A percentile compares a stretch with the other conserved stretches of the same genome.
Evolutionary conservation across 2,329 filamentous ascomycete genomes (phyloP).

Genomic region (Lachnellula subtilissima): DNA sequence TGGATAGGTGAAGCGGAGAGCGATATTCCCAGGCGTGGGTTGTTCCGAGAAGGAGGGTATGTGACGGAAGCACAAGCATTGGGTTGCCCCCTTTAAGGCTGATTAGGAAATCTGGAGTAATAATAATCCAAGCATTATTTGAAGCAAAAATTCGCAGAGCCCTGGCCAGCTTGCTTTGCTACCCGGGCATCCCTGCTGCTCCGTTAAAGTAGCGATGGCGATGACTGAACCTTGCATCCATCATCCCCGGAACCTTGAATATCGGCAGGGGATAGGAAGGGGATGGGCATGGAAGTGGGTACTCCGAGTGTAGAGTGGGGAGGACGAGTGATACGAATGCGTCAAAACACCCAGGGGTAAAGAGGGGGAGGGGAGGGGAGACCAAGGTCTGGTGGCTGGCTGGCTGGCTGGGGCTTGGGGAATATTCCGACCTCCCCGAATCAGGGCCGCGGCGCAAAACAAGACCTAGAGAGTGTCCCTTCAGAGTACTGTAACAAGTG

Average conservation of each 20-base stretch:
- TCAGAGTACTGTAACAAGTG: not conserved
- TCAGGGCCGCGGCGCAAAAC: not conserved
- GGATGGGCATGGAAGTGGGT: not conserved
- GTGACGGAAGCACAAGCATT: slow-evolving; percentile 28
- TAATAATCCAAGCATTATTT: slow-evolving; percentile 24
- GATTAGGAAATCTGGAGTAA: slow-evolving; percentile 32
- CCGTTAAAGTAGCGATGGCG: slow-evolving; percentile 18
- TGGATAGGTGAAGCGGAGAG: slow-evolving; percentile 16
- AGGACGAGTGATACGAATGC: too few relatives aligned
- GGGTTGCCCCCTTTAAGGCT: slow-evolving; percentile 31
- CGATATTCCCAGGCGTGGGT: slow-evolving; percentile 18
- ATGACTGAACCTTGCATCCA: slow-evolving; percentile 16
- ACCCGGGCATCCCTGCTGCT: slow-evolving; percentile 22
- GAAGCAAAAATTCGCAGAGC: slow-evolving; percentile 22
- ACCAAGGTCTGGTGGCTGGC: not conserved
- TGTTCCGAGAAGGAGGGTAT: slow-evolving; percentile 25
- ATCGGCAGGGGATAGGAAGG: slow-evolving; percentile 9
- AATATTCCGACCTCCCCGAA: slow-evolving; percentile 10
- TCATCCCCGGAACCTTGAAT: slow-evolving; percentile 9
- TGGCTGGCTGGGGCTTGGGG: slow-evolving; percentile 2
- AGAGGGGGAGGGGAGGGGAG: not conserved
- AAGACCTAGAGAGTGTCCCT: not conserved
- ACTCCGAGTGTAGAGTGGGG: not conserved
- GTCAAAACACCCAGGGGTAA: not conserved
- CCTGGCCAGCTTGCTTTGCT: slow-evolving; percentile 22